Evolutionary conservation across 495 filamentous ascomycete genomes (phyloP), one percentile per base, ranked within the genome.

Genomic region (Hyphodiscus hymeniophilus): DNA sequence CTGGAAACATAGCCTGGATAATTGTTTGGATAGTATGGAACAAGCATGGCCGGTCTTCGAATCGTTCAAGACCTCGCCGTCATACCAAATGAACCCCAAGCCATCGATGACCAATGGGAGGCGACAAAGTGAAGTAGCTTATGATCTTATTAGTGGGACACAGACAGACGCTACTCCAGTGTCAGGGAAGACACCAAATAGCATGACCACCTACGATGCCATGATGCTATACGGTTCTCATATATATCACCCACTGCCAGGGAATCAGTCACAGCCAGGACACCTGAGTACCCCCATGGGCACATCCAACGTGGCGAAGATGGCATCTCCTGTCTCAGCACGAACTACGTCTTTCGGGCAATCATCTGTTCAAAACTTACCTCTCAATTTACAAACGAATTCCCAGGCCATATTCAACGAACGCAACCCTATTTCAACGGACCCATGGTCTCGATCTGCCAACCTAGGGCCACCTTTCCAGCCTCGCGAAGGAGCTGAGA

Each of bases 401-500:
- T 12, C 41, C 21, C 23, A 8, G 8, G 21, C 41, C 4, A 10
- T 30, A 10, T 43, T 43, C 26, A 43, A 31, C 23, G 31, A n/a
- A 4, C 13, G 8, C n/a, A 31, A 30, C 17, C 21, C 41, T 3
- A 31, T 43, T 5, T 3, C 23, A 6, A 13, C 41, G 17, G 26
- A 43, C 12, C 4, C 41, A 31, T 24, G 26, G 38, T 47, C 44
- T 22, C 12, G 38, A 2, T 46, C 52, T 8, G 22, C 48, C 13
- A 43, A 50, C 13, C 35, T 50, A 26, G 2, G 34, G 3, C 36
- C 23, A 39, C 36, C 45, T 28, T 16, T 20, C 5, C 43, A 48
- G 16, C 47, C 51, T 21, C 36, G 36, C n/a, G n/a, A 63, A 58
- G 45, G 63, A 16, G 54, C 66, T 17, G 74, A 79, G 36, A 66